Conservation (phyloP, 495 filamentous ascomycete species). For the Talaromyces nanjingensis region DNA sequence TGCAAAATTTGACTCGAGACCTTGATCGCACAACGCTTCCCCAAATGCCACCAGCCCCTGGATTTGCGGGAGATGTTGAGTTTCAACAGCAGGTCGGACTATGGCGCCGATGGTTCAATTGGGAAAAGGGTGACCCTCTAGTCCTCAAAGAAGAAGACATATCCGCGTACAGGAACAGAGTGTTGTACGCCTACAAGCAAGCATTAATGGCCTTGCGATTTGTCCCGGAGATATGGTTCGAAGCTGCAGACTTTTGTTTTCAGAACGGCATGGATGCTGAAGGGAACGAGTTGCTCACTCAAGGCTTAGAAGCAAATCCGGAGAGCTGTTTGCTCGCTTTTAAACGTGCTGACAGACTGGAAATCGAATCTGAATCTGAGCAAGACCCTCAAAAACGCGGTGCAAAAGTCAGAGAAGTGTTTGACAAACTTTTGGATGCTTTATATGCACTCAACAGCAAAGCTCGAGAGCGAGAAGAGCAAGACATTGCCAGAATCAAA, state of each 20-base stretch:
- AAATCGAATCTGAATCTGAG: slow-evolving; percentile 60
- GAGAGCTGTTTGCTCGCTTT: slow-evolving; percentile 88
- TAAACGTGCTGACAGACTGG: slow-evolving; percentile 79
- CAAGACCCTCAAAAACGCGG: slow-evolving; percentile 64
- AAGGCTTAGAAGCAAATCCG: slow-evolving; percentile 83
- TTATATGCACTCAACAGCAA: slow-evolving; percentile 74
- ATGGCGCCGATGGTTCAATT: slow-evolving; percentile 89
- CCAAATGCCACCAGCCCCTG: slow-evolving; percentile 69
- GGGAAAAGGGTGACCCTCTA: slow-evolving; percentile 89
- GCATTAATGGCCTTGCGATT: slow-evolving; percentile 90
- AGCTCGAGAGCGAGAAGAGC: slow-evolving; percentile 62
- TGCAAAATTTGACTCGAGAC: slow-evolving; percentile 78
- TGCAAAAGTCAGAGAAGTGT: slow-evolving; percentile 69
- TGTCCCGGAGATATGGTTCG: slow-evolving; percentile 92
- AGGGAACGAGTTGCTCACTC: slow-evolving; percentile 69
- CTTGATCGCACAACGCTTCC: slow-evolving; percentile 73
- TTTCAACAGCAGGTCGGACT: slow-evolving; percentile 80
- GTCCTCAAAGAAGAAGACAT: slow-evolving; percentile 74
- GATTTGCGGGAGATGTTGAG: slow-evolving; percentile 81
- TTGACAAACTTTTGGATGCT: slow-evolving; percentile 73
- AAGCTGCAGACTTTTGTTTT: slow-evolving; percentile 90
- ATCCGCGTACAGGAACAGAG: slow-evolving; percentile 61
- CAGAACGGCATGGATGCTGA: slow-evolving; percentile 61
- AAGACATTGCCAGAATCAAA: slow-evolving; percentile 65
- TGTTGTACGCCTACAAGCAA: slow-evolving; percentile 89